Conservation (phyloP, 1,139 yeast genomes). For the Sugiyamaella sp. region DNA sequence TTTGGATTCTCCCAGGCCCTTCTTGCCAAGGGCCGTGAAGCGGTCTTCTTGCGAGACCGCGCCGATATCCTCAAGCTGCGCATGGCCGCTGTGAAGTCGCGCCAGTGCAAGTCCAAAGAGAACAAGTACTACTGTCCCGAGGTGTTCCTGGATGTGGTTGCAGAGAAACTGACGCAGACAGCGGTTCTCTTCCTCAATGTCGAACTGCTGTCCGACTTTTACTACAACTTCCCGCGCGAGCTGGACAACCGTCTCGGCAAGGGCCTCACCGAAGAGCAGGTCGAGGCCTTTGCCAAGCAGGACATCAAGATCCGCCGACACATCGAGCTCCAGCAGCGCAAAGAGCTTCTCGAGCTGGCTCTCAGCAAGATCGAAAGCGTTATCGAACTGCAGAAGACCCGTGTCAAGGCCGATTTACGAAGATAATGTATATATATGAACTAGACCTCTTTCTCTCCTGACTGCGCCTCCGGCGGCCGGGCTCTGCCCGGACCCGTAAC, state of each 20-base stretch:
- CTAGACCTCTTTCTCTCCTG: slow-evolving; percentile 3
- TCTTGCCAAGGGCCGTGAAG: slow-evolving; percentile 74
- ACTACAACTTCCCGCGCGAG: slow-evolving; percentile 94
- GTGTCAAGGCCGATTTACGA: slow-evolving; percentile 6
- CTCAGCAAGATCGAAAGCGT: slow-evolving; percentile 85
- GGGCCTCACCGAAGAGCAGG: slow-evolving; percentile 68
- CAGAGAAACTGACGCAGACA: slow-evolving; percentile 87
- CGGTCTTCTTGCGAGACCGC: slow-evolving; percentile 78
- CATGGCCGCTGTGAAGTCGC: slow-evolving; percentile 71
- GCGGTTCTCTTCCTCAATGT: slow-evolving; percentile 92
- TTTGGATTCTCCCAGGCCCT: slow-evolving; percentile 76
- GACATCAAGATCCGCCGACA: slow-evolving; percentile 90
- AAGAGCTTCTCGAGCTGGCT: slow-evolving; percentile 84
- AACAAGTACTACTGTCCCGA: slow-evolving; percentile 94
- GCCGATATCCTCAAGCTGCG: slow-evolving; percentile 73
- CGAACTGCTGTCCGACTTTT: slow-evolving; percentile 90
- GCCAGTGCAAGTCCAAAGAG: slow-evolving; percentile 74
- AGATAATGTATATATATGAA: slow-evolving; percentile 10
- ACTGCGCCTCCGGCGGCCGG: neutral
- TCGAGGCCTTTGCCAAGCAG: slow-evolving; percentile 90
- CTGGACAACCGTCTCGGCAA: slow-evolving; percentile 74
- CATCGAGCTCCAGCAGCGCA: slow-evolving; percentile 89
- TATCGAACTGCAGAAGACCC: slow-evolving; percentile 63
- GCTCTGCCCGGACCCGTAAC: neutral
- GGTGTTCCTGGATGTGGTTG: slow-evolving; percentile 86